A percentile compares a stretch with the other conserved stretches of the same genome.
These are phyloP conservation scores for Guyanaporus albipodus DNA, from an alignment of 768 basidiomycete genomes.

Conservation along the genomic window DNA sequence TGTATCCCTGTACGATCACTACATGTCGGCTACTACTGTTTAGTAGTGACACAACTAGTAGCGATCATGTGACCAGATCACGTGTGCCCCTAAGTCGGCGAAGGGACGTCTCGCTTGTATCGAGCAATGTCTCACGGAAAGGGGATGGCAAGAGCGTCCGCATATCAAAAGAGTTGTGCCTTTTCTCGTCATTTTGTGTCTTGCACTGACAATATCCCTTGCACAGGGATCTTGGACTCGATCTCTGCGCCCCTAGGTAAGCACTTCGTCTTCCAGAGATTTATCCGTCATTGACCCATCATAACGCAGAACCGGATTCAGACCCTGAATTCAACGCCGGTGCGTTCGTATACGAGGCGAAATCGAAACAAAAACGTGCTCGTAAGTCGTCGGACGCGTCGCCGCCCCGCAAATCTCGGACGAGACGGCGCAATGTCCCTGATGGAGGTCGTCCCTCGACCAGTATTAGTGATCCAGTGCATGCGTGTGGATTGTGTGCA, in stretches of 20 bases:
- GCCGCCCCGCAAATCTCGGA: slow-evolving; percentile 14
- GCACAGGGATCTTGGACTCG: slow-evolving; percentile 24
- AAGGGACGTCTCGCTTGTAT: background rate
- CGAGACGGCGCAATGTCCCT: slow-evolving; percentile 11
- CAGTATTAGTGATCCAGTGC: slow-evolving; percentile 9
- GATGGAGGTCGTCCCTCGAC: slow-evolving; percentile 3
- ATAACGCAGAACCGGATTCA: slow-evolving; percentile 27
- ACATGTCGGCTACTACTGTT: background rate
- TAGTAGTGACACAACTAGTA: too few relatives aligned
- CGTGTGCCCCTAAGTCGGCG: background rate
- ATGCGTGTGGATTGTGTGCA: background rate
- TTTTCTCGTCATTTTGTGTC: background rate
- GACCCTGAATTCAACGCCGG: slow-evolving; percentile 34
- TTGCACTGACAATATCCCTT: background rate
- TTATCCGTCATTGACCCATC: background rate
- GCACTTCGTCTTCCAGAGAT: background rate
- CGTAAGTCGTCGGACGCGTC: slow-evolving; percentile 15
- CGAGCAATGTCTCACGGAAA: slow-evolving; percentile 19
- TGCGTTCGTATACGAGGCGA: slow-evolving; percentile 27
- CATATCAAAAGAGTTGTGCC: slow-evolving; percentile 22
- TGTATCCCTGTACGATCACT: slow-evolving; percentile 29
- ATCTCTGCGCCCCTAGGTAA: slow-evolving; percentile 36
- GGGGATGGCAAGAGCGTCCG: slow-evolving; percentile 9
- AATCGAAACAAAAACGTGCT: slow-evolving; percentile 17
- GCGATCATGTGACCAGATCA: slow-evolving; percentile 19